These are phyloP conservation scores for Calocera viscosa DNA, from an alignment of 768 basidiomycete genomes.

Conservation along the genomic window DNA sequence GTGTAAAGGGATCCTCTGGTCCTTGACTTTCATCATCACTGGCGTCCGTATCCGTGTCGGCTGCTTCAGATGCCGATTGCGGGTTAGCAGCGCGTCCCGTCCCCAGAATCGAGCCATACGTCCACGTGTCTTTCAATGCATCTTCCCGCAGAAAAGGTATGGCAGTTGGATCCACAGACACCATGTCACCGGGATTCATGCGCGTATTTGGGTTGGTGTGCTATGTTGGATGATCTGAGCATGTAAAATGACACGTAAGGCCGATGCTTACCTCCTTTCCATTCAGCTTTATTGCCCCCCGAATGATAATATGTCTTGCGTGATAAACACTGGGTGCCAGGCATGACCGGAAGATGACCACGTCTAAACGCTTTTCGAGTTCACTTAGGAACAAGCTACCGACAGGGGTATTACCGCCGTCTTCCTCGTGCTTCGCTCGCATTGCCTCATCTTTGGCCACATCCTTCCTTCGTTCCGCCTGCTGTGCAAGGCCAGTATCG, in stretches of 20 bases:
- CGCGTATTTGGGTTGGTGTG: constrained; percentile 74
- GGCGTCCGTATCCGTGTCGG: no score
- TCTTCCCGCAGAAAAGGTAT: constrained; percentile 51
- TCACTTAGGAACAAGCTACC: constrained; percentile 91
- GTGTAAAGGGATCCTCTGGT: no score
- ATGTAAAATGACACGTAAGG: neutral
- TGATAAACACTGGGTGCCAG: constrained; percentile 82
- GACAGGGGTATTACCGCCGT: constrained; percentile 68
- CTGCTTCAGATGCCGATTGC: no score
- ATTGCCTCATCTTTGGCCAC: constrained; percentile 36
- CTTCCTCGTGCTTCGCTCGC: constrained; percentile 40
- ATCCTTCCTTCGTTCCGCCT: constrained; percentile 21
- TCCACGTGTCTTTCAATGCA: neutral
- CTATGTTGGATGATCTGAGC: constrained; percentile 30
- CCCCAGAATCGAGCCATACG: constrained; percentile 5
- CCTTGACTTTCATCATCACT: no score
- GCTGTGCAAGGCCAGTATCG: neutral
- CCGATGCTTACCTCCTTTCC: constrained; percentile 60
- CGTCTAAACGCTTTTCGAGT: constrained; percentile 88
- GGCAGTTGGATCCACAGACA: constrained; percentile 70
- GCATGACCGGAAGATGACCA: constrained; percentile 80
- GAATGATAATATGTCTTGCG: constrained; percentile 72
- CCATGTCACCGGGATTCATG: constrained; percentile 86
- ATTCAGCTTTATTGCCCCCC: constrained; percentile 78
- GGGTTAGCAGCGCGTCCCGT: no score